These are phyloP conservation scores for Athelia psychrophila DNA, from an alignment of 1,284 basidiomycete genomes.

Conservation along the genomic window DNA sequence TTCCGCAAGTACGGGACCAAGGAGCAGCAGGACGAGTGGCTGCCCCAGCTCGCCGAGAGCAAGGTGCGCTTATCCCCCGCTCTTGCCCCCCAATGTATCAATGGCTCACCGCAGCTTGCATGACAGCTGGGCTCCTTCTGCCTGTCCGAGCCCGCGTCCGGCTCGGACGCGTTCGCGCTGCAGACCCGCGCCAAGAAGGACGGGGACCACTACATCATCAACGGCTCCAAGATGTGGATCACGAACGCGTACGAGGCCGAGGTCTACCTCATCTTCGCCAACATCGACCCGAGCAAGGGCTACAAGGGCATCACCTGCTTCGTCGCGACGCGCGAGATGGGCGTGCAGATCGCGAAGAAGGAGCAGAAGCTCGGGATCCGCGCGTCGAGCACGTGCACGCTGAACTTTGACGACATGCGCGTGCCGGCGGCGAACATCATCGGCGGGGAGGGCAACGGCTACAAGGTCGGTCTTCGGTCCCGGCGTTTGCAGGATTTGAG, in stretches of 20 bases:
- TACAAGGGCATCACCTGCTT: constrained; percentile 99
- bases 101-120: constrained; percentile 2
- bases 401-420: constrained; percentile 95
- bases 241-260: constrained; percentile 98
- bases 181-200: constrained; percentile 91
- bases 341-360: constrained; percentile 97
- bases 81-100: neutral
- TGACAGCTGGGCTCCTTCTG: constrained; percentile 92
- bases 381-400: constrained; percentile 94
- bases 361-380: constrained; percentile 98
- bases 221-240: constrained; percentile 99
- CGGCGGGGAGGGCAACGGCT: constrained; percentile 91
- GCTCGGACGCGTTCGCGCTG: constrained; percentile 96
- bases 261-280: constrained; percentile 93
- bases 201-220: constrained; percentile 81
- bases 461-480: constrained; percentile 59
- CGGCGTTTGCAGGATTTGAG: neutral
- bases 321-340: constrained; percentile 94
- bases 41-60: constrained; percentile 79
- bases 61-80: constrained; percentile 48
- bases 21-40: constrained; percentile 86
- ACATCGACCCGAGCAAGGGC: constrained; percentile 89
- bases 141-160: constrained; percentile 89
- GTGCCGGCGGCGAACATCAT: constrained; percentile 94
- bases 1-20: constrained; percentile 85